A percentile compares a stretch with the other conserved stretches of the same genome.
These are phyloP conservation scores for Xylaria sp. DNA, from an alignment of 2,329 filamentous ascomycete genomes.

Conservation along the genomic window DNA sequence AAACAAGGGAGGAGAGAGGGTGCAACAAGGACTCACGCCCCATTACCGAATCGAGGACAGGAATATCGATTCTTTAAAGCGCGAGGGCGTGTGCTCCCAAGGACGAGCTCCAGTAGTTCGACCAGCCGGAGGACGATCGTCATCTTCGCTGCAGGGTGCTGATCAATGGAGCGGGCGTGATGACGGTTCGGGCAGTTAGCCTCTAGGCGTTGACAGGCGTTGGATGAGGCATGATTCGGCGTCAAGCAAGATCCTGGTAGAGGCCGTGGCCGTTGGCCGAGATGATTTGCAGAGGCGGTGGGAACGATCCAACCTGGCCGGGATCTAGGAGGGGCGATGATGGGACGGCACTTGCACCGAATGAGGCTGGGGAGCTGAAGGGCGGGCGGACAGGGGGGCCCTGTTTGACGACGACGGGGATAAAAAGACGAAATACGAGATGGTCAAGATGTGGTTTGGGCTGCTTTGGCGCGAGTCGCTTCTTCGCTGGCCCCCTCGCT, in stretches of 20 bases:
- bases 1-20: constrained; percentile 6
- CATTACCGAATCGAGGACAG: background rate
- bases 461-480: constrained; percentile 17
- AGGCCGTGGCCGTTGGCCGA: constrained; percentile 21
- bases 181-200: constrained; percentile 11
- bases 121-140: constrained; percentile 31
- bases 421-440: background rate
- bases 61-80: constrained; percentile 15
- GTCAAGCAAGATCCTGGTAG: constrained; percentile 19
- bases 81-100: constrained; percentile 2
- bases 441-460: background rate
- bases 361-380: constrained; percentile 27
- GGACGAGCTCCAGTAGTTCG: constrained; percentile 2
- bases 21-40: constrained; percentile 4
- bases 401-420: constrained; percentile 17
- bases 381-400: constrained; percentile 10
- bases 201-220: constrained; percentile 4
- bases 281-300: constrained; percentile 20
- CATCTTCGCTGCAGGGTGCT: constrained; percentile 27
- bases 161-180: constrained; percentile 19
- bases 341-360: constrained; percentile 17
- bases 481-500: constrained; percentile 27
- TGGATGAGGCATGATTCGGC: constrained; percentile 6
- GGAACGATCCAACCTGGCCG: constrained; percentile 2
- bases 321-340: constrained; percentile 21